phyloP scores from a whole-genome alignment of 768 basidiomycete genomes.

The Sarcodon aspratus region DNA sequence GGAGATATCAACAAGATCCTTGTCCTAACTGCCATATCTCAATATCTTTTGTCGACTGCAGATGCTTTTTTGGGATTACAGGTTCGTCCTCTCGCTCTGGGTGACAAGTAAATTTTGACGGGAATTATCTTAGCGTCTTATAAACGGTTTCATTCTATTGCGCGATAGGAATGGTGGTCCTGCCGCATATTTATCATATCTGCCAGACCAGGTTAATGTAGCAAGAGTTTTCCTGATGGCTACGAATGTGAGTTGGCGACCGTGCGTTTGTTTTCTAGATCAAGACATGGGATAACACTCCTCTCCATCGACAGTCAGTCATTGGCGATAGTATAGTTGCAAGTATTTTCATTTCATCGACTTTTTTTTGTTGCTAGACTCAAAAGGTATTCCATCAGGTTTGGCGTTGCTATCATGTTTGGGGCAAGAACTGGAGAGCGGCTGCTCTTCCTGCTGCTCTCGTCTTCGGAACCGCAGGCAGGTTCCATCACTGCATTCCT shows the following conservation, averaged over 20 bases:
- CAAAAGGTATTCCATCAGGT: constrained; percentile 7
- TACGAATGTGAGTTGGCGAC: too few relatives aligned
- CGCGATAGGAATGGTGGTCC: constrained; percentile 19
- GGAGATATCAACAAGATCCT: constrained; percentile 14
- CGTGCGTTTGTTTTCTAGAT: constrained; percentile 4
- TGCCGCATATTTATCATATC: constrained; percentile 20
- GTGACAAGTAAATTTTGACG: background rate
- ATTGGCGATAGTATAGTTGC: constrained; percentile 22
- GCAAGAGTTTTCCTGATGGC: constrained; percentile 23
- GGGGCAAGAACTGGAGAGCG: constrained; percentile 20
- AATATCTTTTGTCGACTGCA: constrained; percentile 22
- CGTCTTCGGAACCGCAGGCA: constrained; percentile 20
- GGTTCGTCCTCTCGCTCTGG: background rate
- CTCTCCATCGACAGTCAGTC: constrained; percentile 12
- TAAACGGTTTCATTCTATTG: constrained; percentile 21
- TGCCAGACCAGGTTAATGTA: constrained; percentile 22
- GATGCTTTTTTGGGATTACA: constrained; percentile 23
- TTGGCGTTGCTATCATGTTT: constrained; percentile 23
- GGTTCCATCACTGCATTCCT: background rate
- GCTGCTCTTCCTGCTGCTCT: constrained; percentile 18
- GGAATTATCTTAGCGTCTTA: constrained; percentile 13
- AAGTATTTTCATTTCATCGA: background rate
- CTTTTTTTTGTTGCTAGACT: background rate
- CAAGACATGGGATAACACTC: background rate
- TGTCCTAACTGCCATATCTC: constrained; percentile 13